Evolutionary conservation across 352 stramenopile species (phyloP), one percentile per base, ranked within the genome.

Genomic region (Phytopythium chamaehyphon): DNA sequence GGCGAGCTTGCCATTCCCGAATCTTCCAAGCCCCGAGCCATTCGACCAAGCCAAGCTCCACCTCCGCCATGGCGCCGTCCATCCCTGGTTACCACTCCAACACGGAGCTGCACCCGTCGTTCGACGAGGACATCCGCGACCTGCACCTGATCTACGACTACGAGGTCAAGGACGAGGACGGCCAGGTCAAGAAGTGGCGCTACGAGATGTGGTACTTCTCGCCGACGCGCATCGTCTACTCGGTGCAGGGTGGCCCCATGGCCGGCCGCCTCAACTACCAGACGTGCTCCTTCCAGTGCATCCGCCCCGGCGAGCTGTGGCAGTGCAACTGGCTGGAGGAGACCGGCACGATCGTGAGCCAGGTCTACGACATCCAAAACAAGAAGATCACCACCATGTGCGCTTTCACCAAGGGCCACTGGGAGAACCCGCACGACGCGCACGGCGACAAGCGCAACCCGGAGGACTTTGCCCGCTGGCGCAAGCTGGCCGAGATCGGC

Each of bases 151-250:
- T 82, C 36, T 82, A 82, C 62, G 71, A 82, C 57, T 82, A 82
- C 55, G 62, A 78, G 40, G 68, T 62, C 22, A 57, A 77, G 47
- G 56, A 45, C 31, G 51, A 58, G 22, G 52, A 82, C 22, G 68
- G 71, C 55, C 71, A 69, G 51, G 62, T 65, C 16, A 42, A 76
- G 47, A 82, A 78, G 65, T 82, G 71, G 71, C 71, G 71, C 57
- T 82, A 82, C 60, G 71, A 82, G 60, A 71, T 82, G 67, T 82
- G 68, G 64, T 82, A 78, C 59, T 76, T 74, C 59, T 78, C 71
- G 55, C 54, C 76, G 40, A 61, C 71, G 49, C 71, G 71, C 51
- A 72, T 82, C 40, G 67, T 82, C 40, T 82, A 82, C 64, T 64
- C 67, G 51, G 78, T 82, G 62, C 71, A 82, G 54, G 71, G 71